Evolutionary conservation across 306 rosid species (phyloP).

Genomic region (Cucumis melo): DNA sequence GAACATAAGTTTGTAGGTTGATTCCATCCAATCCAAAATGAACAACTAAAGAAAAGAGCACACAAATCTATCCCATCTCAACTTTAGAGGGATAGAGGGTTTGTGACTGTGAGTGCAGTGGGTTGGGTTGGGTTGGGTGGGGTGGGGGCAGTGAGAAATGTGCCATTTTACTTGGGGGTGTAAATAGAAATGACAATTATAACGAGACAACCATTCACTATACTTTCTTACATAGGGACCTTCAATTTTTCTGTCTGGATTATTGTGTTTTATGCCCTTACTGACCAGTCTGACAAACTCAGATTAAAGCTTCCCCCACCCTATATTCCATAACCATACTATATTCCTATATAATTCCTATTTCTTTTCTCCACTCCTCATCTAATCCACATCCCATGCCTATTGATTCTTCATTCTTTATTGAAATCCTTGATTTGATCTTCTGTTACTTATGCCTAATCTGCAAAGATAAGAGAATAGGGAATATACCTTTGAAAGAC

Average conservation of each 20-base stretch:
- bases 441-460: background rate
- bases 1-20: no score
- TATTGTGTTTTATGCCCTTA: conserved; percentile 21
- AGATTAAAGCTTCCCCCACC: background rate
- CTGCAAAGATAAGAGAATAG: background rate
- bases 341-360: background rate
- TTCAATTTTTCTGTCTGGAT: conserved; percentile 5
- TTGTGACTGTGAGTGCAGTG: background rate
- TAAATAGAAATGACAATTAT: background rate
- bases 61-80: background rate
- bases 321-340: background rate
- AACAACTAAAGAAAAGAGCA: background rate
- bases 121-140: background rate
- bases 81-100: background rate
- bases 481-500: background rate
- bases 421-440: background rate
- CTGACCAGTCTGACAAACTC: conserved; percentile 5
- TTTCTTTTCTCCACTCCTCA: background rate
- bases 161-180: conserved; percentile 3
- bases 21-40: background rate
- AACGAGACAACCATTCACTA: conserved; percentile 2
- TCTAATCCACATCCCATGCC: background rate
- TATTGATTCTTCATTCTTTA: background rate
- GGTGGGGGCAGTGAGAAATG: conserved; percentile 16
- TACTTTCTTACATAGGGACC: background rate